Conservation (phyloP, 345 rosid genomes). For the Rhizophora mangle region DNA sequence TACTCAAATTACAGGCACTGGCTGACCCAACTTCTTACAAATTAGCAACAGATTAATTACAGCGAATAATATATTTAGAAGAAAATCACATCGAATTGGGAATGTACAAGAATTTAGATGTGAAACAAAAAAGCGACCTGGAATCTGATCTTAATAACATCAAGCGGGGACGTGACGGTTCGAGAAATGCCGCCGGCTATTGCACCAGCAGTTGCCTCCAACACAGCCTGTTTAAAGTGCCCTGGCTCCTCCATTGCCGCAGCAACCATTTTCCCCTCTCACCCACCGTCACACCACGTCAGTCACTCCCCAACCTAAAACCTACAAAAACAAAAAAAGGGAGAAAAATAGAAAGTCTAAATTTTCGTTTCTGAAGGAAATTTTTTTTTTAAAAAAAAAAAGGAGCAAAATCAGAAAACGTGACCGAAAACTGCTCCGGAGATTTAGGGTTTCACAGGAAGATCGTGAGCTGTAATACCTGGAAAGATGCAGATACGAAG, state of each 20-base stretch:
- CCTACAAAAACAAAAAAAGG: not conserved
- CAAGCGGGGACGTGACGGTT: conserved; percentile 91
- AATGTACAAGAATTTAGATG: not conserved
- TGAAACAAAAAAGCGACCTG: conserved; percentile 49
- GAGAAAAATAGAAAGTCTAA: not conserved
- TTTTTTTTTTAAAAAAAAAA: not conserved
- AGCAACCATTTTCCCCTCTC: conserved; percentile 12
- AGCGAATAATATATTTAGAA: not conserved
- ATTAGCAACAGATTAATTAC: too few species aligned
- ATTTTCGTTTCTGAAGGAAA: too few species aligned
- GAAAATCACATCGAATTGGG: not conserved
- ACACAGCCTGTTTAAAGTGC: conserved; percentile 62
- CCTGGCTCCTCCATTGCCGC: conserved; percentile 59
- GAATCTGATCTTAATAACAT: conserved; percentile 94
- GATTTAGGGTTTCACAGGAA: conserved; percentile 4
- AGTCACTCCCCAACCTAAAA: not conserved
- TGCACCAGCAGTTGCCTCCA: conserved; percentile 76
- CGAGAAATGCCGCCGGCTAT: conserved; percentile 79
- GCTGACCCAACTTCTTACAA: too few species aligned
- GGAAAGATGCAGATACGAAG: not conserved
- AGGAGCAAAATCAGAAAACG: not conserved
- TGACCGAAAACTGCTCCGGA: not conserved
- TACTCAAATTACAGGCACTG: too few species aligned
- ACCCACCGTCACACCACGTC: not conserved
- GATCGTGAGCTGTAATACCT: not conserved